These are phyloP conservation scores for Rhizopogon rudus DNA, from an alignment of 768 basidiomycete genomes.

Conservation along the genomic window DNA sequence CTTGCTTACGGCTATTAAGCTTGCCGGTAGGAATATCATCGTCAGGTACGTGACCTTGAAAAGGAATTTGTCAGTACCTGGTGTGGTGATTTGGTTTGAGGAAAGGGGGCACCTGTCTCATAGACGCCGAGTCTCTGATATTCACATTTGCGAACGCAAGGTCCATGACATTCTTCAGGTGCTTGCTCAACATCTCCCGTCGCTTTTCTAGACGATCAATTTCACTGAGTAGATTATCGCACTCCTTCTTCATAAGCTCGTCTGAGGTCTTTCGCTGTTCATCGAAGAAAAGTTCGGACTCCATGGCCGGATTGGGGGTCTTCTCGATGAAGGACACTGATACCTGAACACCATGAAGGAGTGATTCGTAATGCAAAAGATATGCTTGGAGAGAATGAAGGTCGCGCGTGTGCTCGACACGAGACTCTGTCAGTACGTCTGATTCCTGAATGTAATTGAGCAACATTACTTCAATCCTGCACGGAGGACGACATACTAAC, in stretches of 20 bases:
- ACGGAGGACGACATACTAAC: slow-evolving; percentile 33
- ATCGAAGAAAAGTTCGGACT: slow-evolving; percentile 15
- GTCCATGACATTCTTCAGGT: slow-evolving; percentile 29
- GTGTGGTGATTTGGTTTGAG: slow-evolving; percentile 19
- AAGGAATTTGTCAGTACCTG: not conserved
- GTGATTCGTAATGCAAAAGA: slow-evolving; percentile 48
- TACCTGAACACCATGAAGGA: slow-evolving; percentile 50
- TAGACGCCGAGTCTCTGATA: slow-evolving; percentile 40
- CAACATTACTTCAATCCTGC: not conserved
- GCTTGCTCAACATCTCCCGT: slow-evolving; percentile 22
- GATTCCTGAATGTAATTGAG: slow-evolving; percentile 39
- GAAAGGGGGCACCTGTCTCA: slow-evolving; percentile 22
- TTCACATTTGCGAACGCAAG: slow-evolving; percentile 53
- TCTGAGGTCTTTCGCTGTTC: slow-evolving; percentile 17
- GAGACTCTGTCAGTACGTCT: slow-evolving; percentile 33
- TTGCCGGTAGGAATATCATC: slow-evolving; percentile 59
- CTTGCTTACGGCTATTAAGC: slow-evolving; percentile 32
- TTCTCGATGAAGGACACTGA: slow-evolving; percentile 42
- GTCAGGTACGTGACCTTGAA: slow-evolving; percentile 43
- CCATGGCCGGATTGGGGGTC: slow-evolving; percentile 46
- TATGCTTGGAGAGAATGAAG: slow-evolving; percentile 55
- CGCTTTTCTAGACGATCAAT: slow-evolving; percentile 41
- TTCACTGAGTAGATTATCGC: slow-evolving; percentile 41
- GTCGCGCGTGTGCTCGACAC: slow-evolving; percentile 43
- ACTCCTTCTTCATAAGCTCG: slow-evolving; percentile 40